Base-by-base conservation (phyloP, 148 eudicot genomes). In the Fagopyrum tataricum region DNA sequence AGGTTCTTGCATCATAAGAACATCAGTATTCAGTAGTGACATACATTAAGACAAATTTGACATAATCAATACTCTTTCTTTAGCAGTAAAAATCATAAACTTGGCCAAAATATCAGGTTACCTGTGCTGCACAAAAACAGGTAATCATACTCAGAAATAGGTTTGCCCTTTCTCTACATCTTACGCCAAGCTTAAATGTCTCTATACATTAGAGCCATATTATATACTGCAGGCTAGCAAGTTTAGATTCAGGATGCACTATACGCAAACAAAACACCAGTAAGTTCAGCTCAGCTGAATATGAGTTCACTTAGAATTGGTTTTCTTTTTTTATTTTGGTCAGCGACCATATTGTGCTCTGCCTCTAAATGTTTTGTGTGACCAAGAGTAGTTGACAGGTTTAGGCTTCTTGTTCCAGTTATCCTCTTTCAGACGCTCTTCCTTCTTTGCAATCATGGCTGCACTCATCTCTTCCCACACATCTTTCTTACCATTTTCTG, bases 391-490 rank as follows among this genome's bases (percentile, higher is more conserved):
- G 44, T 39, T 64, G 69, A 14, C 44, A 31, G 69, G 43, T 5
- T 64, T 64, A 11, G 15, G 31, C 69, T 61, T 61, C 67, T 81
- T 90, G 70, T 74, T 81, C 90, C 90, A 87, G 26, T 74, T 75
- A 48, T 83, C 84, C 58, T 81, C 90, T 78, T 75, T 39, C 69
- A 64, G 53, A 37, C 88, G 80, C 76, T 87, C 73, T 52, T 82
- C 82, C 81, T 94, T 91, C 83, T 91, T 91, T 31, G 89, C 82
- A 41, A 64, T 81, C 31, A 89, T 48, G 17, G 84, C 86, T 70
- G 88, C 82, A 11, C 74, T 81, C 47, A 93, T 62, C 81, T 89
- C 85, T 15, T 91, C 92, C 97, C 95, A 94, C 72, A 76, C 75
- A 71, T 88, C 87, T 73, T 44, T 71, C 80, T 74, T 80, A 78